Evolutionary conservation across 108 stramenopile species (phyloP), one percentile per base, ranked within the genome.

Genomic region (Aureococcus anophagefferens): DNA sequence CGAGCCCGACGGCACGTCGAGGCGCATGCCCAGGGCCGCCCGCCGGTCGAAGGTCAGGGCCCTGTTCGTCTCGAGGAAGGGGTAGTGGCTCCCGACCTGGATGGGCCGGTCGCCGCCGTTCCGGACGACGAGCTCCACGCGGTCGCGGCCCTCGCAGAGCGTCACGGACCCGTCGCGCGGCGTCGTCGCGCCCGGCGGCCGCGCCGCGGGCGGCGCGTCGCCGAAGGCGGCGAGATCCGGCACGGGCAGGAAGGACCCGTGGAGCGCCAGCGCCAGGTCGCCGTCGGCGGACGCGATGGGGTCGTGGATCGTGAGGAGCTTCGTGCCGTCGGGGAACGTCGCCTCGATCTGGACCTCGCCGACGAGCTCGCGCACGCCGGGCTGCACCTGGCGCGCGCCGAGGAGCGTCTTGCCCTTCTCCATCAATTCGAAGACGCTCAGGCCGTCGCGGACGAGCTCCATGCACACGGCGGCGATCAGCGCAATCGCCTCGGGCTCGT

Each of bases 311-410:
- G 96, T 98, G 35, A 96, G 71, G n/a, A 98, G 80, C 75, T 98
- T 98, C 66, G 97, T 98, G 3, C 97, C 97, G 81, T 98, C 97
- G 0, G 93, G 94, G 85, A 98, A 98, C 46, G 95, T 96, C 31
- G 90, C 95, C 85, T 98, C 97, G 44, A 98, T 83, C 82, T 98
- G 97, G 11, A 98, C 94, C 79, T 95, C 89, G 17, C 79, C 64
- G n/a, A 98, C 77, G 63, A 95, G 32, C 63, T 46, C 35, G 15
- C 90, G 78, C 33, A 98, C 94, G 1, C 93, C 94, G 0, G 91
- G 86, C 63, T 89, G 65, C 0, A 96, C 94, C 81, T 98, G 90
- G 66, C 81, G 74, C 28, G 79, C 68, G 0, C 97, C 97, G 30
- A 98, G 72, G 35, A 98, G 72, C 33, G 81, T 72, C 46, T 87